A percentile compares a stretch with the other conserved stretches of the same genome.
Evolutionary conservation across 768 basidiomycete species (phyloP).

Genomic region (Chlorophyllum brunneum): DNA sequence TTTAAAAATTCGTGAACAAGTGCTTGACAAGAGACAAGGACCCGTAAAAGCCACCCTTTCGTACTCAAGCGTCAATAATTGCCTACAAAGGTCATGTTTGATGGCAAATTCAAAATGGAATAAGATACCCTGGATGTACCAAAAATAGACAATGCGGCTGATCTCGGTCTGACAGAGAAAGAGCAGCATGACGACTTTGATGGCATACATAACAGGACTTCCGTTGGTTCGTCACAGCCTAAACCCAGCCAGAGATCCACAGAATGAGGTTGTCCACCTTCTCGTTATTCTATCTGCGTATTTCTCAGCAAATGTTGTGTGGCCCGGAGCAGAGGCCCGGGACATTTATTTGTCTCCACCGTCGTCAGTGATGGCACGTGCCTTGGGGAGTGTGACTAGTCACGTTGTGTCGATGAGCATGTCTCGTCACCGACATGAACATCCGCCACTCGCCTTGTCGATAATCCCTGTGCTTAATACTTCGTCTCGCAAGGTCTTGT

Average conservation of each 20-base stretch:
- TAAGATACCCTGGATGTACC: background rate
- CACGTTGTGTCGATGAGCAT: background rate
- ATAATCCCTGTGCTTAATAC: background rate
- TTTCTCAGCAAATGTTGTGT: too few relatives aligned
- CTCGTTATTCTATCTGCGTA: too few relatives aligned
- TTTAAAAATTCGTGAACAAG: too few relatives aligned
- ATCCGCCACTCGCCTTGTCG: background rate
- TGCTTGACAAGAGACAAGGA: too few relatives aligned
- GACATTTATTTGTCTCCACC: too few relatives aligned
- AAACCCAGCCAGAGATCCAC: too few relatives aligned
- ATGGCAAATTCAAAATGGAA: too few relatives aligned
- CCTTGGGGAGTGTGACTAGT: background rate
- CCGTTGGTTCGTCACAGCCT: background rate
- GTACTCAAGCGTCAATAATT: too few relatives aligned
- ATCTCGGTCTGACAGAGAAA: background rate
- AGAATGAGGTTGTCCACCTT: too few relatives aligned
- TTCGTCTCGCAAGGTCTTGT: background rate
- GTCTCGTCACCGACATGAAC: constrained; percentile 9
- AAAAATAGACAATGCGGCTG: constrained; percentile 4
- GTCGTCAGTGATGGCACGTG: background rate
- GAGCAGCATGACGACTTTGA: constrained; percentile 5
- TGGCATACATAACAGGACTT: constrained; percentile 3
- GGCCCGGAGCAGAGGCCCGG: too few relatives aligned
- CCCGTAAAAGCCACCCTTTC: too few relatives aligned
- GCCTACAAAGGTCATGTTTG: too few relatives aligned